Conservation (phyloP, 225 moss, liverwort and hornwort genomes). For the Straminergon stramineum region DNA sequence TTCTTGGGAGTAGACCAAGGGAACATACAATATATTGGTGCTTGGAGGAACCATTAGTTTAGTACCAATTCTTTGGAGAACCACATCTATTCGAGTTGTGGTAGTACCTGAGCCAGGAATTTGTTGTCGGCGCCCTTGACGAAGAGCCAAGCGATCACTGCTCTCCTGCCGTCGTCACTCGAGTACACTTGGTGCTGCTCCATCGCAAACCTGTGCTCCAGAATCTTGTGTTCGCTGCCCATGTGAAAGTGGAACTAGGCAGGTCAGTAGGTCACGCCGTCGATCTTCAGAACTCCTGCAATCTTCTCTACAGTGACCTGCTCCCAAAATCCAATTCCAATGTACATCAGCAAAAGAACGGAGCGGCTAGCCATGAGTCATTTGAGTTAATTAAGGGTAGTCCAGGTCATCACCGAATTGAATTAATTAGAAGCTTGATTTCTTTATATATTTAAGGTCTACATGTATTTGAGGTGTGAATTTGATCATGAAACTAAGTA, state of each 20-base stretch:
- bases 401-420: background rate
- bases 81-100: background rate
- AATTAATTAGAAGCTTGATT: too few species aligned
- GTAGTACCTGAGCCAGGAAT: constrained; percentile 30
- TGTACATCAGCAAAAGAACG: background rate
- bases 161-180: background rate
- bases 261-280: constrained; percentile 13
- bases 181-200: constrained; percentile 59
- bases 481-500: too few species aligned
- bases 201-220: constrained; percentile 38
- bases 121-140: constrained; percentile 8
- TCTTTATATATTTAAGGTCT: background rate
- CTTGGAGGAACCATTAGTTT: background rate
- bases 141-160: constrained; percentile 52
- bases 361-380: background rate
- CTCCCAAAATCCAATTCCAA: background rate
- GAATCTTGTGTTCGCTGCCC: constrained; percentile 56
- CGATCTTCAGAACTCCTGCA: background rate
- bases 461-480: background rate
- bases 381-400: too few species aligned
- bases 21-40: background rate
- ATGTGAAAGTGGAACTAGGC: constrained; percentile 58
- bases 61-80: background rate
- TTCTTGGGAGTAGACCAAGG: background rate
- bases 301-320: background rate